phyloP scores from a whole-genome alignment of 257 asterid species.

The Buddleja alternifolia region DNA sequence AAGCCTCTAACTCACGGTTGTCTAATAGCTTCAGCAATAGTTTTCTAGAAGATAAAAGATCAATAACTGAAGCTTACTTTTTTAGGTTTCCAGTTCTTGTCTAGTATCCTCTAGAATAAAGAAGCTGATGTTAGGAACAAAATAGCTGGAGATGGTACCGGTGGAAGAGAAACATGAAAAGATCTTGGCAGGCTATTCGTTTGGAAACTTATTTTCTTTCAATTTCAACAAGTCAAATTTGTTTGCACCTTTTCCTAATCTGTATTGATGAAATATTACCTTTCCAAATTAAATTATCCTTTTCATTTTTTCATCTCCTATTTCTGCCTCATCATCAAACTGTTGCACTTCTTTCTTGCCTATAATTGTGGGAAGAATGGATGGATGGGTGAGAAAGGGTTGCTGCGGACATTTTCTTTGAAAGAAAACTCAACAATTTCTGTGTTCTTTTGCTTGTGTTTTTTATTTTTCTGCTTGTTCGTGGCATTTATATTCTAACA shows the following conservation, averaged over 20 bases:
- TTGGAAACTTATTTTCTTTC: slow-evolving; percentile 14
- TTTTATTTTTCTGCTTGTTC: slow-evolving; percentile 3
- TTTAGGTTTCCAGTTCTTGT: too few relatives aligned
- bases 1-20: slow-evolving; percentile 11
- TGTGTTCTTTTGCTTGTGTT: slow-evolving; percentile 7
- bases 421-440: neutral
- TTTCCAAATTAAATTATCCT: neutral
- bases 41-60: too few relatives aligned
- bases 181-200: slow-evolving; percentile 2
- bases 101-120: too few relatives aligned
- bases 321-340: slow-evolving; percentile 8
- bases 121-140: too few relatives aligned
- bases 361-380: slow-evolving; percentile 1
- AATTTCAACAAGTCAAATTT: neutral
- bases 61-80: too few relatives aligned
- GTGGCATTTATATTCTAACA: slow-evolving; percentile 14
- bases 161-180: neutral
- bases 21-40: neutral
- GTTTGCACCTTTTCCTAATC: neutral
- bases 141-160: neutral
- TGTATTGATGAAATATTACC: neutral
- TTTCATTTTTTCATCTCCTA: neutral
- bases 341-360: neutral
- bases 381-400: neutral
- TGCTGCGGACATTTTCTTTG: slow-evolving; percentile 14